phyloP scores from a whole-genome alignment of 257 asterid species.

The Solanum bulbocastanum region DNA sequence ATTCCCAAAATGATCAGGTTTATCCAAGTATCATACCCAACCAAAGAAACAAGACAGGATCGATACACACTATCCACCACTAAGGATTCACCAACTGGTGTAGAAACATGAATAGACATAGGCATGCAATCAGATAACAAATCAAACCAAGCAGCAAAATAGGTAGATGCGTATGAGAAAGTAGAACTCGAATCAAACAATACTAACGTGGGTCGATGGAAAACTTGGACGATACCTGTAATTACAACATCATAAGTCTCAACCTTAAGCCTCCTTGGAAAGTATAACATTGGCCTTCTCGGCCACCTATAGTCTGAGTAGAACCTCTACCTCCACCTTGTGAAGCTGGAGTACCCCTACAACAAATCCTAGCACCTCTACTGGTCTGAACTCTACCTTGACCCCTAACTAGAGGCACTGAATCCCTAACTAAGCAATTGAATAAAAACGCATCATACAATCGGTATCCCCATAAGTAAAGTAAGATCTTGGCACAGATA shows the following conservation, averaged over 20 bases:
- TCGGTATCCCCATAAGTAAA: too few species aligned
- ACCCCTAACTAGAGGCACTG: too few species aligned
- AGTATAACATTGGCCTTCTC: background rate
- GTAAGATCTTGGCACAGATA: too few species aligned
- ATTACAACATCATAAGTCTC: background rate
- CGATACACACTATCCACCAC: background rate
- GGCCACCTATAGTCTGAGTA: background rate
- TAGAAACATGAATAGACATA: background rate
- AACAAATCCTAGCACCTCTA: too few species aligned
- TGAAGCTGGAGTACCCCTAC: background rate
- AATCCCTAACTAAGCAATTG: too few species aligned
- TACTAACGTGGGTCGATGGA: background rate
- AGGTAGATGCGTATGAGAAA: background rate
- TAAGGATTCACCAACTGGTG: background rate
- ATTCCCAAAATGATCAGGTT: background rate
- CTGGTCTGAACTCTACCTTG: too few species aligned
- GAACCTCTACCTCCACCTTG: background rate
- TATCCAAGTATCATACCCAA: background rate
- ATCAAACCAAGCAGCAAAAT: background rate
- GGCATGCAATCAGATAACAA: background rate
- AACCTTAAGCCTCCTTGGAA: background rate
- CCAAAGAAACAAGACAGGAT: background rate
- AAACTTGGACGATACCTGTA: background rate
- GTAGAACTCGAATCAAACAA: background rate
- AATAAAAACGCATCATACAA: too few species aligned